Base-by-base conservation (phyloP, 768 basidiomycete genomes). In the Calocera viscosa region DNA sequence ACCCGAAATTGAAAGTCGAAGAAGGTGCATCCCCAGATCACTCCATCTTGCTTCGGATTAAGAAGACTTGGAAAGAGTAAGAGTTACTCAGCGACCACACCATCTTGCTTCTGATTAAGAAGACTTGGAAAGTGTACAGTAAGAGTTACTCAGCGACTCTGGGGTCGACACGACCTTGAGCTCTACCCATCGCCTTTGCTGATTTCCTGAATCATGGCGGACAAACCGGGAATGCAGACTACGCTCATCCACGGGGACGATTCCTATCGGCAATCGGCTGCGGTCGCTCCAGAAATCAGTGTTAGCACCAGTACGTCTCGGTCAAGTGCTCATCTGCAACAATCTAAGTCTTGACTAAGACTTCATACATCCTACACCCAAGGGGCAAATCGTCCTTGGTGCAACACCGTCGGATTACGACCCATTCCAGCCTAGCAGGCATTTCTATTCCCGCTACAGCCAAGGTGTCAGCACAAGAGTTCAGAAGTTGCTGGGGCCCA, bases 401-500 rank as follows among this genome's bases (percentile, higher is more conserved):
- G 69, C 70, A n/a, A n/a, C n/a, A 35, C 64, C 65, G 43, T 67
- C 71, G 3, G 70, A 70, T 7, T 71, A 79, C 66, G 78, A 82
- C 69, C 68, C 76, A 26, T 74, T 78, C 67, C 80, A 85, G 66
- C 85, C 88, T 0, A 70, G 77, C 17, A 75, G 78, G 26, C 86
- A 92, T 73, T 73, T 90, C 49, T 95, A 94, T 76, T 87, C 90
- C 43, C 80, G 93, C 47, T 89, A 86, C 71, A 86, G 85, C 0
- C 84, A 87, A 69, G 78, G 77, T 67, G 80, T 85, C 22, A 82
- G 80, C 68, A 83, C 84, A 7, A 79, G 89, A 24, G 86, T 80
- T 1, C 91, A 94, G 73, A 83, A 86, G 64, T 80, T 94, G 39
- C 79, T 95, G 47, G 84, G 86, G 67, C 82, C 84, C 63, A 81